Evolutionary conservation across 2,329 filamentous ascomycete genomes (phyloP), one percentile per base, ranked within the genome.

Genomic region (Chrysosporium queenslandicum): DNA sequence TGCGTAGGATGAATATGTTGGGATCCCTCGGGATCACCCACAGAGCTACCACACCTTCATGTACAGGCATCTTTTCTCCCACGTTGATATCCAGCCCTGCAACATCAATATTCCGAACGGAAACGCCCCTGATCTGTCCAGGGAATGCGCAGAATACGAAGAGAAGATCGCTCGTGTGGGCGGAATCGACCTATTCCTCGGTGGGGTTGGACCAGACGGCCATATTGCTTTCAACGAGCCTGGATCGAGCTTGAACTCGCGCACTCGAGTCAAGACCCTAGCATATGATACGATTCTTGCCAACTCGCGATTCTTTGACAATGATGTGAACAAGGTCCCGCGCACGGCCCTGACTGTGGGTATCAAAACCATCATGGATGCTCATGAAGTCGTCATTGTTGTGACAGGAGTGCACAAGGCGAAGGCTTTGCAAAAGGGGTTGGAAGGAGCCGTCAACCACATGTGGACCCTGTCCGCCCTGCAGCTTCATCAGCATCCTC

Each of bases 151-250:
- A 42, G 79, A 80, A 42, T 94, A 91, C 64, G 87, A 94, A 69
- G 81, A 81, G 50, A 82, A 84, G 63, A 92, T 94, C 69, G 80
- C 80, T 64, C 73, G 75, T 37, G 79, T 74, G 27, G 87, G 87
- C 46, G 87, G 87, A 47, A 92, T 94, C 58, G 86, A 92, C 66
- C 78, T 92, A 23, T 94, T 92, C 71, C 77, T 94, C 3, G 86
- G 86, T 14, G 87, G 87, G 39, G 88, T 94, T 52, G 87, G 87
- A 27, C 84, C 87, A 52, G 87, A 94, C 64, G 87, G 87, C 4
- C 87, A 94, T 68, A 87, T 94, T 58, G 87, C 87, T 46, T 94
- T 94, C 77, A 94, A 94, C 69, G 87, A 94, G 70, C 87, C 87
- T 3, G 87, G 87, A 37, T 89, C 85, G 9, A 87, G 83, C 55